Base-by-base conservation (phyloP, 2,329 filamentous ascomycete species). In the Cadophora malorum region DNA sequence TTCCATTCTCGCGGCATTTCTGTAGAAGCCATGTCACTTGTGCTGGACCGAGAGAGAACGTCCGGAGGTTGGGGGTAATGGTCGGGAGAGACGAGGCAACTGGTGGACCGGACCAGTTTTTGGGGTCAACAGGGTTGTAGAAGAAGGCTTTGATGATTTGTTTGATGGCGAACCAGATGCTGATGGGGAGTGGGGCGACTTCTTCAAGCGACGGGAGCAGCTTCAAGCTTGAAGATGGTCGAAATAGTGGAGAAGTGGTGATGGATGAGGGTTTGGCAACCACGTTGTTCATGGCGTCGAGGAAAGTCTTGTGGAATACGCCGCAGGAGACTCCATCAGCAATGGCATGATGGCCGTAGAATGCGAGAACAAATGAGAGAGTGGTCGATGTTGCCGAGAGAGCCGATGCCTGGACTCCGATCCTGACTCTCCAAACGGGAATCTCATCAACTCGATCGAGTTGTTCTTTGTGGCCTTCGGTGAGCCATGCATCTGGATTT, bases 311-410 rank as follows among this genome's bases (percentile, higher is more conserved):
- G 67, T 88, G 86, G 71, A 89, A 87, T 1, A 80, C 73, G n/a
- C 76, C 78, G 0, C 81, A 82, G 67, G 82, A 82, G 14, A 80
- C 78, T 0, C 86, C 86, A 69, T 88, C 86, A 25, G 80, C 80
- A 19, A 88, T 79, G 0, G 80, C 79, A 69, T 89, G 86, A 67
- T 88, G 86, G 47, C 78, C 84, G 19, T 80, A 79, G 71, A 88
- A 85, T 9, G 81, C 72, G 19, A 86, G 19, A 3, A 64, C 33
- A 23, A 74, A 74, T 1, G 33, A 38, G 7, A 67, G 33, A 7
- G n/a, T 53, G 23, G 38, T 14, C 10, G 59, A 64, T 8, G 21
- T 0, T 6, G 33, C 14, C 1, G 49, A 25, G 12, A 64, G 35
- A 28, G 38, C 35, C 21, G 50, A 38, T 10, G 25, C 21, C 4